A percentile compares a stretch with the other conserved stretches of the same genome.
Conservation (phyloP, 2,329 filamentous ascomycete species). For the Mycogone perniciosa region DNA sequence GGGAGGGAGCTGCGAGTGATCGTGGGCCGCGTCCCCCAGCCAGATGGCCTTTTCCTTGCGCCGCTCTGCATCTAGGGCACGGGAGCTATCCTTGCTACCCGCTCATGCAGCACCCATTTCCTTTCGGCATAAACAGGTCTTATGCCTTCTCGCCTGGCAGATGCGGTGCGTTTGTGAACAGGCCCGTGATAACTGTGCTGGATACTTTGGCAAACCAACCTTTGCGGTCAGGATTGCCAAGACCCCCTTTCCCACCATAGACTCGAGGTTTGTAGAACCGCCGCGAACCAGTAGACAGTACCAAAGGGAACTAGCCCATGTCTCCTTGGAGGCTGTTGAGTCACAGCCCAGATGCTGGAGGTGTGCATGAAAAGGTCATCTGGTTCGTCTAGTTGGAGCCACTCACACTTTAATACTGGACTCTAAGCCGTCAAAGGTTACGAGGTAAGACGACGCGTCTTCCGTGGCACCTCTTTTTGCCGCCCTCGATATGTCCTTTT, state of each 20-base stretch:
- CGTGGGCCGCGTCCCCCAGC: neutral
- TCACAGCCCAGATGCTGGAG: neutral
- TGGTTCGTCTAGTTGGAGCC: neutral
- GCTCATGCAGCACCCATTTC: constrained; percentile 31
- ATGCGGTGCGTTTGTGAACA: too few species aligned
- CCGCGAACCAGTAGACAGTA: too few species aligned
- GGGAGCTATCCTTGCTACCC: constrained; percentile 33
- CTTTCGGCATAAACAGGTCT: neutral
- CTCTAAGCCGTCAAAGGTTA: constrained; percentile 1
- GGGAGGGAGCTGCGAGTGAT: neutral
- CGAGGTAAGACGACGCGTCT: constrained; percentile 8
- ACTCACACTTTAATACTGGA: neutral
- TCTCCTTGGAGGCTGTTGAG: too few species aligned
- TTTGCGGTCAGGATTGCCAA: too few species aligned
- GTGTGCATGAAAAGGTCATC: neutral
- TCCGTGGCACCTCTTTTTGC: neutral
- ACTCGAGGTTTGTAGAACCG: too few species aligned
- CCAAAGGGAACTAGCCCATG: too few species aligned
- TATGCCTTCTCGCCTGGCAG: neutral
- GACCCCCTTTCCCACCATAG: too few species aligned
- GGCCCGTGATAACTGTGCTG: too few species aligned
- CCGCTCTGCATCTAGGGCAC: constrained; percentile 14
- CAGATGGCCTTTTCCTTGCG: neutral
- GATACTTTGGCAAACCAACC: too few species aligned
- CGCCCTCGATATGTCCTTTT: too few species aligned